Evolutionary conservation across 1,139 yeast genomes (phyloP).

Genomic region (Magnusiomyces tetraspermus): DNA sequence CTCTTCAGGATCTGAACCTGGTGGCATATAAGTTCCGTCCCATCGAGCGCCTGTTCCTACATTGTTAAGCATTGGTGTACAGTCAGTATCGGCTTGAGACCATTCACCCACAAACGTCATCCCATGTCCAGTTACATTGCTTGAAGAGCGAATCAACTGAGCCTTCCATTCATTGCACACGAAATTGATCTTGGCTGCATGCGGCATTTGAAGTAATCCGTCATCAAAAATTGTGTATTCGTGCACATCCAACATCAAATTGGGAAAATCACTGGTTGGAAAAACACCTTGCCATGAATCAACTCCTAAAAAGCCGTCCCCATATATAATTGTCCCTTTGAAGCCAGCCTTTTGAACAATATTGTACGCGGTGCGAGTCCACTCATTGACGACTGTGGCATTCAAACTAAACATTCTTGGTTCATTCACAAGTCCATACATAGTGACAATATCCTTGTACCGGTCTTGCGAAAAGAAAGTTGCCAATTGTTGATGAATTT

Average conservation of each 20-base stretch:
- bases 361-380: constrained; percentile 30
- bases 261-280: constrained; percentile 49
- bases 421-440: constrained; percentile 63
- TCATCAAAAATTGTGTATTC: constrained; percentile 55
- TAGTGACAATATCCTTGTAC: constrained; percentile 61
- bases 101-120: constrained; percentile 71
- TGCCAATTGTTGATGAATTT: constrained; percentile 38
- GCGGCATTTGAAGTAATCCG: constrained; percentile 50
- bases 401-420: constrained; percentile 22
- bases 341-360: constrained; percentile 26
- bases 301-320: constrained; percentile 32
- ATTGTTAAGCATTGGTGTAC: constrained; percentile 80
- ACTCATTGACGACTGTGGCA: constrained; percentile 23
- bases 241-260: constrained; percentile 51
- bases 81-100: constrained; percentile 89
- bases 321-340: constrained; percentile 26
- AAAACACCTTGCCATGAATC: constrained; percentile 29
- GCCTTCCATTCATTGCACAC: constrained; percentile 40
- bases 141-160: constrained; percentile 42
- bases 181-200: constrained; percentile 32
- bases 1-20: constrained; percentile 7
- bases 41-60: constrained; percentile 81
- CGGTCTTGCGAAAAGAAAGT: constrained; percentile 56
- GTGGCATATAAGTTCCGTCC: constrained; percentile 42
- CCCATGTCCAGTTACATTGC: constrained; percentile 47